Conservation (phyloP, 2,329 filamentous ascomycete genomes). For the Ophiostoma tasmaniense region DNA sequence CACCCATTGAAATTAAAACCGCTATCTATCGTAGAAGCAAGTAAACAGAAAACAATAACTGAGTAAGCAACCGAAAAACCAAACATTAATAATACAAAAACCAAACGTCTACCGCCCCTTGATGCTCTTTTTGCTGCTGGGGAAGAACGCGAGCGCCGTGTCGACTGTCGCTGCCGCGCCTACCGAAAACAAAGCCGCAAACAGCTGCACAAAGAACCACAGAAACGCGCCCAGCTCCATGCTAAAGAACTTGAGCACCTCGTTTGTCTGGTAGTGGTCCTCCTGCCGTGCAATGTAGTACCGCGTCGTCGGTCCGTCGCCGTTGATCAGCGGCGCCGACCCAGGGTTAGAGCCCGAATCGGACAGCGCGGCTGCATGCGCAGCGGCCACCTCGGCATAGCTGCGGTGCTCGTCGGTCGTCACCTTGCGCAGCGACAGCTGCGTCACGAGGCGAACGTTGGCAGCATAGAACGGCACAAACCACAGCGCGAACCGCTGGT, state of each 20-base stretch:
- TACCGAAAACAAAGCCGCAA: slow-evolving; percentile 57
- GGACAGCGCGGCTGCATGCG: slow-evolving; percentile 3
- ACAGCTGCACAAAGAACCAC: slow-evolving; percentile 37
- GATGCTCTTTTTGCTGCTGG: neutral
- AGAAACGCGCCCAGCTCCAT: slow-evolving; percentile 49
- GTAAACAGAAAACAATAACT: neutral
- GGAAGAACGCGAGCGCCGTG: neutral
- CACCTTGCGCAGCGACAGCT: slow-evolving; percentile 49
- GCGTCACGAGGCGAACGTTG: slow-evolving; percentile 57
- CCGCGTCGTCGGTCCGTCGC: slow-evolving; percentile 25
- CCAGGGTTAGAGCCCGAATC: neutral
- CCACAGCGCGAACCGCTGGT: slow-evolving; percentile 70
- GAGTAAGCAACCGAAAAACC: neutral
- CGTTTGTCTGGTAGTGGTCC: slow-evolving; percentile 70
- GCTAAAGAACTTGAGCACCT: slow-evolving; percentile 64
- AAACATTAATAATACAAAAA: neutral
- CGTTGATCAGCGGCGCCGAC: slow-evolving; percentile 1
- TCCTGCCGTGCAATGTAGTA: slow-evolving; percentile 73
- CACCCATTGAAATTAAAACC: neutral
- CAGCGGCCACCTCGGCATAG: slow-evolving; percentile 11
- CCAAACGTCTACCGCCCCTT: neutral
- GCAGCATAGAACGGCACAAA: slow-evolving; percentile 66
- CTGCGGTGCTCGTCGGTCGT: slow-evolving; percentile 4
- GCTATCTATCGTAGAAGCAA: neutral
- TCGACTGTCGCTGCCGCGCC: slow-evolving; percentile 36